Base-by-base conservation (phyloP, 306 rosid genomes). In the Castanea crenata region DNA sequence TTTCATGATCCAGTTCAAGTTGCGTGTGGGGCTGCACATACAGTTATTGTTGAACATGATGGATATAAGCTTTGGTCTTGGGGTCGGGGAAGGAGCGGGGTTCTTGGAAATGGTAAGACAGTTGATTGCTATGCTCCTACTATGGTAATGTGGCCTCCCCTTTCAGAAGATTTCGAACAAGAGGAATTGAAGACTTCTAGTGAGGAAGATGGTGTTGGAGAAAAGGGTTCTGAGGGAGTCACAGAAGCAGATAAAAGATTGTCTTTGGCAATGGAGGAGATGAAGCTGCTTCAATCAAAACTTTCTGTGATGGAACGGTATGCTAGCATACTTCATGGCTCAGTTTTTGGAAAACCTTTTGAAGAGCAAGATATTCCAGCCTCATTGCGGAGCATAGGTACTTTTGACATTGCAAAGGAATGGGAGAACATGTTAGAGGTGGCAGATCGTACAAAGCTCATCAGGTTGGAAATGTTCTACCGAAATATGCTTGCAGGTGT, bases 1-100 rank as follows among this genome's bases (percentile, higher is more conserved):
- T 94, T 92, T 83, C 78, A 79, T 11, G 86, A 77, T 68, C 93
- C 99, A 0, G 82, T 90, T 76, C 91, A 91, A 81, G 84, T 94
- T 46, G 89, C 83, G 12, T 94, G 97, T 74, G 99, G 99, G 55
- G 97, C 99, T 25, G 99, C 99, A 44, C 99, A 94, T 74, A 91
- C 99, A 4, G 86, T 92, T 79, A 58, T 92, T 49, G 87, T 91
- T 79, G 97, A 87, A 4, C 80, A 79, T 79, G 85, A 84, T 56
- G 97, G 99, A 74, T 71, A 85, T 73, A 88, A 85, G 85, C 72
- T 92, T 29, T 92, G 99, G 99, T 87, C 97, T 68, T 94, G 99
- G 97, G 97, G 97, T 44, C 86, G 95, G 75, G 99, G 99, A 78
- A 91, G 90, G 78, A 88, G 92, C 20, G 97, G 97, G 29, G 94